phyloP scores from a whole-genome alignment of 208 protist species.

The Naegleria gruberi region DNA sequence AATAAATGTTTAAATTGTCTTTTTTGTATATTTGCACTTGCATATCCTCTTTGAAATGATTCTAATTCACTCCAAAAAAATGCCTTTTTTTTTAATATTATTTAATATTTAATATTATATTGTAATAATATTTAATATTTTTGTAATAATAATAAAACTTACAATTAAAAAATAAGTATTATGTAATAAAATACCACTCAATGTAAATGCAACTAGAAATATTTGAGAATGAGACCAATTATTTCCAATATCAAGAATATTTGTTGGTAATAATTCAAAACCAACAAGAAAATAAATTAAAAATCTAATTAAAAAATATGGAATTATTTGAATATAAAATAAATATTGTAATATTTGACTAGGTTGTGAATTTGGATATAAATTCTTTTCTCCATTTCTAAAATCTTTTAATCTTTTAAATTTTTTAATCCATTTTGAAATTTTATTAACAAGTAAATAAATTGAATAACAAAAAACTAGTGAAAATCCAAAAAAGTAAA shows the following conservation, averaged over 20 bases:
- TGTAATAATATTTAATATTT: too few species aligned
- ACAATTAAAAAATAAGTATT: conserved; percentile 10
- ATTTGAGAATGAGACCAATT: background rate
- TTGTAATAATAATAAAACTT: background rate
- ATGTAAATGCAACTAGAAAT: background rate
- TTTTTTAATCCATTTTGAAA: background rate
- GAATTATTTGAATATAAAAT: background rate
- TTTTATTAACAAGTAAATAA: background rate
- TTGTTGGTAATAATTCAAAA: background rate
- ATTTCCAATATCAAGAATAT: background rate
- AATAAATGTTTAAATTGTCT: background rate
- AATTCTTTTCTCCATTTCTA: background rate
- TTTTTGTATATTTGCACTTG: too few species aligned
- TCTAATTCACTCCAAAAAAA: conserved; percentile 11
- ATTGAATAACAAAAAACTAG: background rate
- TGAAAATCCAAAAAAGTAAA: background rate
- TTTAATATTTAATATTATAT: background rate
- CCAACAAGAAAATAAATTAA: background rate
- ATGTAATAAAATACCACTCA: background rate
- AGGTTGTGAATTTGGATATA: background rate
- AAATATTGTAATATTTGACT: background rate
- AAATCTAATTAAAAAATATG: background rate
- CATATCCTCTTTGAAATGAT: background rate
- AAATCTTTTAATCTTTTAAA: background rate
- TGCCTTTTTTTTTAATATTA: background rate